Conservation (phyloP, 163 green algal species). For the Chlamydomonas reinhardtii region DNA sequence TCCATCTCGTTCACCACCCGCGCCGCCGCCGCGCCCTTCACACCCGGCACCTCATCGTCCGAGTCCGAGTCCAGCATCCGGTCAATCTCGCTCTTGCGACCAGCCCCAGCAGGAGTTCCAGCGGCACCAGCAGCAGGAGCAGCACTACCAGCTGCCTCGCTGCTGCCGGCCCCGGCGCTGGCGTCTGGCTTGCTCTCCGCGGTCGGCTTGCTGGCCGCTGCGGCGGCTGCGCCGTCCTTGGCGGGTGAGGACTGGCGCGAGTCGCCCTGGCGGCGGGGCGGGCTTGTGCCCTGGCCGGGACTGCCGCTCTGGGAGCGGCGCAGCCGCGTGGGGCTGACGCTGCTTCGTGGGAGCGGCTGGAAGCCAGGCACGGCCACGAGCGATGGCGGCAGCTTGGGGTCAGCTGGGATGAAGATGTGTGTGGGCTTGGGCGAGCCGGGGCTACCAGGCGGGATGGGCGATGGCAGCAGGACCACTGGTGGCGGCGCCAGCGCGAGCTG, state of each 20-base stretch:
- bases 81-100: neutral
- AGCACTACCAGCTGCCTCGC: neutral
- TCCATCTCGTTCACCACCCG: neutral
- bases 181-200: too few relatives aligned
- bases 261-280: neutral
- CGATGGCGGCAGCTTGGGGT: conserved; percentile 14
- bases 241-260: neutral
- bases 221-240: neutral
- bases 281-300: neutral
- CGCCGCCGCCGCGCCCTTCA: too few relatives aligned
- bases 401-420: conserved; percentile 39
- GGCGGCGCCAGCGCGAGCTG: neutral
- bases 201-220: too few relatives aligned
- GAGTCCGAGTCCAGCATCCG: conserved; percentile 23
- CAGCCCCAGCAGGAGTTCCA: neutral
- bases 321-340: neutral
- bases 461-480: conserved; percentile 2
- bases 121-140: neutral
- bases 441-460: neutral
- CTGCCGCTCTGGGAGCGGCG: neutral
- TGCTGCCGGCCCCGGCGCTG: too few relatives aligned
- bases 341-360: conserved; percentile 9
- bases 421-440: conserved; percentile 1
- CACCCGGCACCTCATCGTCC: neutral
- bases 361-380: conserved; percentile 32